phyloP scores from a whole-genome alignment of 257 asterid genomes.

The Jacaranda copaia region DNA sequence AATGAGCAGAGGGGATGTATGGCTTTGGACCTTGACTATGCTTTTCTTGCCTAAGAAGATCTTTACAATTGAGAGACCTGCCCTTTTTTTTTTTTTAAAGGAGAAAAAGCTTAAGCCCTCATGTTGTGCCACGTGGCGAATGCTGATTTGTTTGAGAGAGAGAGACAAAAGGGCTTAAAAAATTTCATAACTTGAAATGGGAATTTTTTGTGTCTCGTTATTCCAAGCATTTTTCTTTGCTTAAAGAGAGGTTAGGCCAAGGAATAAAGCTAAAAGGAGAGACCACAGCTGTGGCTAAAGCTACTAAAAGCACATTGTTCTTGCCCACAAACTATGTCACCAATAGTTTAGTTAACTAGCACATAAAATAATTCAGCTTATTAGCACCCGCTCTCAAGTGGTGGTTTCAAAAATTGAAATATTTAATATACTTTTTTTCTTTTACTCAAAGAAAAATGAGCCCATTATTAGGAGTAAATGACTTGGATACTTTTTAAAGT shows the following conservation, averaged over 20 bases:
- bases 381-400: neutral
- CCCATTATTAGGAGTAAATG: no score
- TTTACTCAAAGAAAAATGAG: no score
- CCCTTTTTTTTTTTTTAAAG: neutral
- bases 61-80: slow-evolving; percentile 34
- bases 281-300: slow-evolving; percentile 49
- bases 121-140: slow-evolving; percentile 35
- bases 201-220: slow-evolving; percentile 39
- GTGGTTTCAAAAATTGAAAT: no score
- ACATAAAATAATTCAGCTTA: neutral
- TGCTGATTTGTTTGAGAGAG: slow-evolving; percentile 31
- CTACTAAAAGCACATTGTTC: slow-evolving; percentile 37
- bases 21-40: slow-evolving; percentile 55
- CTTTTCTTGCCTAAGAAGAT: slow-evolving; percentile 58
- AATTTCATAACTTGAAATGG: neutral
- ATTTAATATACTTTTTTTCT: no score
- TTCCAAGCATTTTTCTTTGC: slow-evolving; percentile 67
- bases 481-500: no score
- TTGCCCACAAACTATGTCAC: slow-evolving; percentile 38
- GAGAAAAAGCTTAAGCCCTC: slow-evolving; percentile 20
- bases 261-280: slow-evolving; percentile 63
- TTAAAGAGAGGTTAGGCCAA: slow-evolving; percentile 60
- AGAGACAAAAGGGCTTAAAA: neutral
- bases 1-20: slow-evolving; percentile 8
- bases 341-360: neutral